phyloP scores from a whole-genome alignment of 495 filamentous ascomycete genomes.

The Aspergillus ostianus region DNA sequence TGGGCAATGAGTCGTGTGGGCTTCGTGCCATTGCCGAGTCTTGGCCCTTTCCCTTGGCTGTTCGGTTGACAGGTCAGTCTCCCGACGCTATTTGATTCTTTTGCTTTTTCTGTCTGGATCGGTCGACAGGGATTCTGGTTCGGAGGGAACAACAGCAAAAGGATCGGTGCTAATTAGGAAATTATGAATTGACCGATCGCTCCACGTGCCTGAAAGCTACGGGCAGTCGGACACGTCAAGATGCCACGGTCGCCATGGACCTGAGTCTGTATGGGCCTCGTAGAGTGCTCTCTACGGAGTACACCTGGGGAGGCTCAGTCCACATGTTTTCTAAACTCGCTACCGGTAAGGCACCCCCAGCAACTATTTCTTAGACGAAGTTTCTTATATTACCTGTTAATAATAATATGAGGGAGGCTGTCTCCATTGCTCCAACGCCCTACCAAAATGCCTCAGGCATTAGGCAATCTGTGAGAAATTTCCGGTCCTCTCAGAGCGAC shows the following conservation, averaged over 20 bases:
- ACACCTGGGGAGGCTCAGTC: no score
- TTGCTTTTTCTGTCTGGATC: background rate
- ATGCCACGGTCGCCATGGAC: background rate
- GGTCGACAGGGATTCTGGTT: background rate
- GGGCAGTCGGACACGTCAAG: background rate
- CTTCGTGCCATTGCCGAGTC: background rate
- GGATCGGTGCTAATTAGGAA: background rate
- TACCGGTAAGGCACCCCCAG: no score
- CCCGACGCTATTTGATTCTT: background rate
- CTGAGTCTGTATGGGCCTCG: no score
- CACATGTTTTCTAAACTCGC: no score
- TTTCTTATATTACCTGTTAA: background rate
- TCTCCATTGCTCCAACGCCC: background rate
- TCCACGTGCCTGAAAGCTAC: no score
- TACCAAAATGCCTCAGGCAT: background rate
- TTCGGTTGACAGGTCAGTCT: background rate
- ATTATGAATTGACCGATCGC: background rate
- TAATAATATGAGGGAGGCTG: background rate
- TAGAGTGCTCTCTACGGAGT: no score
- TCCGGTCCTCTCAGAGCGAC: background rate
- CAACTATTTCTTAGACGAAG: background rate
- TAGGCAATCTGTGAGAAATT: background rate
- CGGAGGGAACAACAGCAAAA: background rate
- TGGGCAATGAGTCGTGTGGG: background rate
- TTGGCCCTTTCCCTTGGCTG: background rate